Base-by-base conservation (phyloP, 2,329 filamentous ascomycete genomes). In the Fusarium sp. region DNA sequence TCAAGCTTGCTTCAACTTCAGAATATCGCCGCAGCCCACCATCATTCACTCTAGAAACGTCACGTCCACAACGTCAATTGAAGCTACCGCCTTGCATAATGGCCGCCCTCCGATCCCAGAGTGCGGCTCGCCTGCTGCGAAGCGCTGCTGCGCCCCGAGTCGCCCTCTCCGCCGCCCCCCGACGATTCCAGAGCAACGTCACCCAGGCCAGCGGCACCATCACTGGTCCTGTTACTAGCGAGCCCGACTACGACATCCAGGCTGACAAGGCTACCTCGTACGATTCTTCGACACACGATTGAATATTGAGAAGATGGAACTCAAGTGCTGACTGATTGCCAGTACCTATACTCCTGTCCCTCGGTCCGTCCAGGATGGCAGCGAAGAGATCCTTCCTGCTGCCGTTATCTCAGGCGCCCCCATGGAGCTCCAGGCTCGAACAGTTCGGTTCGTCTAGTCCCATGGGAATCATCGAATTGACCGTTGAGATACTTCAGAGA, bases 261-360 rank as follows among this genome's bases (percentile, higher is more conserved):
- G 87, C 92, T 74, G 95, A 98, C 82, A 95, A 94, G 82, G 92
- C 92, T 68, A 97, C 94, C 71, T 98, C 95, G 95, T 98, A 88
- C 73, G 80, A 60, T 36, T 34, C 28, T 55, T 34, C 52, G 20
- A 61, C 18, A 17, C 20, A 24, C 50, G 46, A 67, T 44, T 58
- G 24, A 48, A 63, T 38, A 34, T n/a, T 46, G 9, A 20, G 10
- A 63, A 40, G 9, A 36, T 20, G 45, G 38, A 43, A 56, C 31
- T 20, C 11, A 61, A 46, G 43, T 68, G 66, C 73, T 75, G 66
- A 75, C 69, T 38, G 17, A 42, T 34, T 42, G 26, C 46, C 77
- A 98, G 95, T 64, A 90, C 90, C 77, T 99, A 93, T 82, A 97
- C 95, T 2, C 96, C 95, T 20, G 90, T 98, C 22, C 95, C 96